Base-by-base conservation (phyloP, 768 basidiomycete species). In the Mycena sanguinolenta region DNA sequence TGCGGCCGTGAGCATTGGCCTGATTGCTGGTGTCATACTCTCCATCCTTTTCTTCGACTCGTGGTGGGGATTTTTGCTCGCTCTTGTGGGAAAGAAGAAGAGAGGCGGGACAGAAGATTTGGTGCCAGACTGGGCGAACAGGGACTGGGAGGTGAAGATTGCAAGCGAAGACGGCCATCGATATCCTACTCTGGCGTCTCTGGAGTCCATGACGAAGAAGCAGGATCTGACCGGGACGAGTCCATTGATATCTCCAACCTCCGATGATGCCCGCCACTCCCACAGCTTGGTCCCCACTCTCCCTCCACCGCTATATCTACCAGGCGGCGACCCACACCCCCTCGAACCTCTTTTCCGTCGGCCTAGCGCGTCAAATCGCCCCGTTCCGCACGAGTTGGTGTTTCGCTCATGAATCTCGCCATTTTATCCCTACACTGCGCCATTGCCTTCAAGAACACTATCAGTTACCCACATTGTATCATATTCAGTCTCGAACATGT, bases 31-130 rank as follows among this genome's bases (percentile, higher is more conserved):
- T 3, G 79, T 86, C 58, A 85, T 91, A 72, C 82, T 92, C 58
- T 80, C 85, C 10, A 81, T 89, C 63, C 85, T 90, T 32, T 93
- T 91, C 80, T 93, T 92, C 79, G 92, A 94, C 79, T 85, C 88
- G 39, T 90, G 91, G 86, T 90, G 86, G 86, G 84, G 87, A 28
- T 89, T 92, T 77, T 62, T 91, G 61, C 80, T 84, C 39, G 89
- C 88, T 54, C 74, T 88, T 57, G 52, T 88, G 25, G 83, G 84
- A 65, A 84, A 86, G 69, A 79, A 78, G 34, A 78, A 77, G 72
- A 78, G 77, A 55, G 76, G 75, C 9, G 83, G 83, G 30, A 76
- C 79, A 36, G 92, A 93, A 77, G 85, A 87, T 64, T 78, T 92
- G 79, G 82, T 91, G 32, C 88, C 88, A 0, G 92, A 93, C 80